Evolutionary conservation across 1,139 yeast species (phyloP), one percentile per base, ranked within the genome.

Genomic region (Geotrichum bryndzae): DNA sequence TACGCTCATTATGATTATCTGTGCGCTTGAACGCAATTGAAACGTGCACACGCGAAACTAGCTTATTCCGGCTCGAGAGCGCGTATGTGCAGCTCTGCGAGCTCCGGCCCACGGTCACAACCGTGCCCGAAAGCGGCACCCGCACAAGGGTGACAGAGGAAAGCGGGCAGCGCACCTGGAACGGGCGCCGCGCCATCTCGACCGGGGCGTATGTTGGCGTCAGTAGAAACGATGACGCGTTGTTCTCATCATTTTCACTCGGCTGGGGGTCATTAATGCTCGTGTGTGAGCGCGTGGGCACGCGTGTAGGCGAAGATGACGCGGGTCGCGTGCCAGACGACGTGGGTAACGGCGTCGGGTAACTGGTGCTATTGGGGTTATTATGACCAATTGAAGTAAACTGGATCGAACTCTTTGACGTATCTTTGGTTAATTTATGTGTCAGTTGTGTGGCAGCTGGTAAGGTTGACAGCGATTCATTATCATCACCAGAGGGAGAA

Each of bases 31-130:
- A 18, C 65, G 51, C 23, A 23, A 82, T 68, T 18, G 73, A 68
- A 58, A 87, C 80, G 73, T 90, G 96, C 23, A 81, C 79, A 62
- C 96, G 82, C 6, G 95, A 88, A 46, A 90, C 83, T 56, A 80
- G 79, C 70, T 84, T 84, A 71, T 87, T 81, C 55, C 76, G 75
- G 55, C 85, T 76, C 56, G 82, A 76, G 63, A 87, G 77, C 60
- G 82, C 82, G 68, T 83, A 83, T 63, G 83, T 86, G 66, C 88
- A 81, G 22, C 85, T 76, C 70, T 81, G 79, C 22, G 90, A 83
- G 3, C 90, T 85, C 65, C 95, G 79, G 5, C 95, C 95, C 63
- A 88, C 74, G 11, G 75, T 73, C 18, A 71, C 61, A 3, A 69
- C 71, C 25, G 73, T 60, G 0, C 80, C 80, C 6, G 66, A 64